Conservation (phyloP, 2,329 filamentous ascomycete species). For the Calonectria naviculata region DNA sequence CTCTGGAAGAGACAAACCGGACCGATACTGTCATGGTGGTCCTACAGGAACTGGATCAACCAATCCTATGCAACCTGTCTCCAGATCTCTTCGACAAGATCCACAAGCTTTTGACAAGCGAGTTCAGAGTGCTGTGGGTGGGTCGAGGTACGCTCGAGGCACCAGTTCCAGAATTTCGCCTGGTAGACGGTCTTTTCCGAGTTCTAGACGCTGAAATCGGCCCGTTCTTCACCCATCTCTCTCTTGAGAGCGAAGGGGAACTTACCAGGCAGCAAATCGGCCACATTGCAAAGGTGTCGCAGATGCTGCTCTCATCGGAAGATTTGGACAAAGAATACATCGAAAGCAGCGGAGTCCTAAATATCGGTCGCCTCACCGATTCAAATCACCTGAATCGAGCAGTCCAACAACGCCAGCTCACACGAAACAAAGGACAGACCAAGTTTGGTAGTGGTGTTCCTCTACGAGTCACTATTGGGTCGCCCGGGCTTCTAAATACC, state of each 20-base stretch:
- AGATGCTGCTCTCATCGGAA: not conserved
- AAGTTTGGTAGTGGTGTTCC: not conserved
- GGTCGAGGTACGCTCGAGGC: not conserved
- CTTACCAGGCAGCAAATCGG: not conserved
- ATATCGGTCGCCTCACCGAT: not conserved
- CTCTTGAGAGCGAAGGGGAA: not conserved
- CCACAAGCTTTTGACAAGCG: not conserved
- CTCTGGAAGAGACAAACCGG: not conserved
- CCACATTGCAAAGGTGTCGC: not conserved
- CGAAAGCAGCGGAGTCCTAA: not conserved
- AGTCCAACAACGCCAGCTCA: not conserved
- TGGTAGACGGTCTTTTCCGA: not conserved
- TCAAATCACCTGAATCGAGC: not conserved
- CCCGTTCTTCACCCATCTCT: not conserved
- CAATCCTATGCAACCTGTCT: not conserved
- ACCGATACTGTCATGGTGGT: not conserved
- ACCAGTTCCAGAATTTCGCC: not conserved
- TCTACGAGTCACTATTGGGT: not conserved
- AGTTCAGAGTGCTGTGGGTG: not conserved
- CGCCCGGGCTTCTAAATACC: constrained; percentile 3
- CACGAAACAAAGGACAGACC: not conserved
- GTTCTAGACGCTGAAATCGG: not conserved
- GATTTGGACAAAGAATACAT: not conserved
- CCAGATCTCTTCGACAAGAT: not conserved
- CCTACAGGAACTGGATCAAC: not conserved